Conservation (phyloP, 2,329 filamentous ascomycete genomes). For the Aspergillus costaricaensis region DNA sequence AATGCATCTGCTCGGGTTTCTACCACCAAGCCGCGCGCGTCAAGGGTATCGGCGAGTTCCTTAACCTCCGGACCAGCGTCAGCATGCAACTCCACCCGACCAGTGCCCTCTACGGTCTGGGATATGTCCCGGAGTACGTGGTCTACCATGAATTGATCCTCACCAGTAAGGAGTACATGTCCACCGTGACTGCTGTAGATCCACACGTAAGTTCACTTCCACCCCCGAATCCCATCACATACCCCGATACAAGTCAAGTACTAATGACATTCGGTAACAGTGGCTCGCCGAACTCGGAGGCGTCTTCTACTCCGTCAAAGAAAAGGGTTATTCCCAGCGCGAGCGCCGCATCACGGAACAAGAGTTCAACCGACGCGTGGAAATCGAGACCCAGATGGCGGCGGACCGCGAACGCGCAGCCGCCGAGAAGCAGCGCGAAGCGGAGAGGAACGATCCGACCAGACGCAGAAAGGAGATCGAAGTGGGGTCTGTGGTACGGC, state of each 20-base stretch:
- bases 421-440: slow-evolving; percentile 42
- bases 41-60: slow-evolving; percentile 95
- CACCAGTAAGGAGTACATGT: slow-evolving; percentile 97
- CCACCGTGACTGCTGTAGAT: slow-evolving; percentile 91
- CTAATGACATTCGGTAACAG: slow-evolving; percentile 23
- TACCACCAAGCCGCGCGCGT: slow-evolving; percentile 97
- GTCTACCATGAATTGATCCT: slow-evolving; percentile 98
- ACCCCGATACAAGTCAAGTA: background rate
- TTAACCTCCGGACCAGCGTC: slow-evolving; percentile 92
- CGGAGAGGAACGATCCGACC: slow-evolving; percentile 37
- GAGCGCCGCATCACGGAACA: slow-evolving; percentile 86
- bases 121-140: slow-evolving; percentile 94
- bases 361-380: slow-evolving; percentile 89
- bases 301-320: slow-evolving; percentile 96
- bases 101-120: slow-evolving; percentile 85
- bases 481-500: slow-evolving; percentile 39
- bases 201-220: slow-evolving; percentile 61
- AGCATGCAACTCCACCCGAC: slow-evolving; percentile 94
- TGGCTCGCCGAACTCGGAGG: slow-evolving; percentile 96
- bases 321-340: slow-evolving; percentile 89
- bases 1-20: slow-evolving; percentile 96
- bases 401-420: slow-evolving; percentile 69
- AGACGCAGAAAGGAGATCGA: slow-evolving; percentile 41
- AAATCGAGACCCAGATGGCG: slow-evolving; percentile 90
- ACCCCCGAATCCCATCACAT: background rate